Base-by-base conservation (phyloP, 495 filamentous ascomycete species). In the Immersiella caudata region DNA sequence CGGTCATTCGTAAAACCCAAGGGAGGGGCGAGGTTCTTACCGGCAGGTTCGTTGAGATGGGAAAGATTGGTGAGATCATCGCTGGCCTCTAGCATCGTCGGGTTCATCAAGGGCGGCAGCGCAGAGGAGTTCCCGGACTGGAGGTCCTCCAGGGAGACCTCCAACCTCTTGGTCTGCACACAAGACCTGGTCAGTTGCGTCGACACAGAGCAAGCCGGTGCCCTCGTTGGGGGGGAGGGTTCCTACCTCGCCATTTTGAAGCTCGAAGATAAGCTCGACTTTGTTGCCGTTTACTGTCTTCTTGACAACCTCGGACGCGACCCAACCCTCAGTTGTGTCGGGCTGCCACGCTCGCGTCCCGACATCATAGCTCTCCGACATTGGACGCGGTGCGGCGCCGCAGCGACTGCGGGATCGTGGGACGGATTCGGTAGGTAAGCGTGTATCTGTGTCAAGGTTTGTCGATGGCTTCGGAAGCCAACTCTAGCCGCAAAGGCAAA, bases 271-370 rank as follows among this genome's bases (percentile, higher is more conserved):
- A 77, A 99, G 86, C 67, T 81, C 86, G 75, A 96, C 91, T 74
- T 95, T 96, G 72, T 93, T 87, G 24, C 93, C 96, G 78, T 93
- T 82, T 66, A 93, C 82, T 46, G 86, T 82, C 84, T 94, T 98
- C 76, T 93, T 90, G 78, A 90, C 84, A 69, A 99, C 92, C 84
- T 97, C 93, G 33, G 96, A 97, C 70, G 93, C 91, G 79, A 98
- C 85, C 95, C 95, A 99, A 78, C 95, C 95, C 79, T 99, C 95
- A 58, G 89, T 90, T 70, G 87, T 80, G 82, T 99, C 95, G 68
- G 96, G 93, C 86, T 98, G 94, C 95, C 95, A 99, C 78, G 93
- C 96, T 86, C 91, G 87, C 71, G 95, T 98, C 70, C 94, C 96
- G 72, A 97, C 89, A 88, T 98, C 95, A 80, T 97, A 99, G 74